Evolutionary conservation across 768 basidiomycete genomes (phyloP).

Genomic region (Boletus subparvulus): DNA sequence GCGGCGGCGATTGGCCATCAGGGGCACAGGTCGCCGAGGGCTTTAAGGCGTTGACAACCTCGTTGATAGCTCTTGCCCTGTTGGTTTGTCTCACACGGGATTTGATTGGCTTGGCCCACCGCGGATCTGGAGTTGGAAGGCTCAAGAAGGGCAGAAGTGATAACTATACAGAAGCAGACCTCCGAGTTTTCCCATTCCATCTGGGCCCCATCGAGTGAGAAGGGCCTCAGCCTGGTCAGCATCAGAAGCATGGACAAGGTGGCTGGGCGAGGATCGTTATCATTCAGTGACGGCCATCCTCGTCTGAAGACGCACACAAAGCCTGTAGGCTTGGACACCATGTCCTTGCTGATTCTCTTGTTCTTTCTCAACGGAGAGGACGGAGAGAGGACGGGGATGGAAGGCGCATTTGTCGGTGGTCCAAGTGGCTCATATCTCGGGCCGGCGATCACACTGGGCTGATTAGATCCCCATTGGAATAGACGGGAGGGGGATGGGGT

Average conservation of each 20-base stretch:
- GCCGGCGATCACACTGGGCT: constrained; percentile 46
- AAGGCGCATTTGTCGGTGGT: background rate
- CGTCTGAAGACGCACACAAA: constrained; percentile 65
- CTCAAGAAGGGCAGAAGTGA: constrained; percentile 22
- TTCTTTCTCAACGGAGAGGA: constrained; percentile 47
- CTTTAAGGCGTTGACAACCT: constrained; percentile 71
- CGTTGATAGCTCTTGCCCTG: constrained; percentile 71
- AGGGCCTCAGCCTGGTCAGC: constrained; percentile 86
- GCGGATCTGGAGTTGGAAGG: constrained; percentile 59
- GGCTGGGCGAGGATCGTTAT: constrained; percentile 46
- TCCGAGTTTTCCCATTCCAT: constrained; percentile 85
- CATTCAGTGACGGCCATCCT: constrained; percentile 13
- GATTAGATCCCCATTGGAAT: constrained; percentile 54
- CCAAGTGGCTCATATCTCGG: constrained; percentile 66
- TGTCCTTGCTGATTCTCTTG: constrained; percentile 79
- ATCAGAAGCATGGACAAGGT: constrained; percentile 89
- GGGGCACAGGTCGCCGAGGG: constrained; percentile 47
- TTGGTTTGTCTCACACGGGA: constrained; percentile 63
- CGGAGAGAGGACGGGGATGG: constrained; percentile 29
- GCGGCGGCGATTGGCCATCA: constrained; percentile 48
- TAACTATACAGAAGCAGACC: constrained; percentile 46
- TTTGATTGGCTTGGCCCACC: constrained; percentile 89
- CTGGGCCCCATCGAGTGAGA: constrained; percentile 84
- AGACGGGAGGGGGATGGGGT: constrained; percentile 62
- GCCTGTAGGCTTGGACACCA: constrained; percentile 80